Evolutionary conservation across 345 rosid species (phyloP), one percentile per base, ranked within the genome.

Genomic region (Brassica incana): DNA sequence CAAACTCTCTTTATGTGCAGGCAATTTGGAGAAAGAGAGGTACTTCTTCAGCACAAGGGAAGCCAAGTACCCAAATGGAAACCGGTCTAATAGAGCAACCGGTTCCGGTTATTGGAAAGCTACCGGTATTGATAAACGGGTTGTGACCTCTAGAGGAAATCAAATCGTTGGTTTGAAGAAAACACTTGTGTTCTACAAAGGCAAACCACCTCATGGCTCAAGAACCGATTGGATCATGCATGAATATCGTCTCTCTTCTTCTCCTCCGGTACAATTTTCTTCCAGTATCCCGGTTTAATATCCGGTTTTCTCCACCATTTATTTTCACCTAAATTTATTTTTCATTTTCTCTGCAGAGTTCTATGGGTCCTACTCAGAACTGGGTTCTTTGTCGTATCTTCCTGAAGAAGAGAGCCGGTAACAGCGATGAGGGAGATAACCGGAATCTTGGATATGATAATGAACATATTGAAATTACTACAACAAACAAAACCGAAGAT

Each of bases 151-250:
- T 69, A 87, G 86, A 81, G 88, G 90, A 27, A 84, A 83, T 61
- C 90, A 87, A 61, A 80, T 85, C 8, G 97, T 88, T 71, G 99
- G 99, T 29, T 85, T 93, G 89, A 95, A 95, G 87, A 95, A 95
- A 85, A 95, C 99, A 40, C 93, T 95, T 18, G 99, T 95, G 50
- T 95, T 95, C 66, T 95, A 91, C 74, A 87, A 89, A 83, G 99
- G 99, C 43, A 95, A 93, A 72, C 94, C 97, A 9, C 97, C 98
- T 2, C 87, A 82, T 52, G 99, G 98, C 5, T 40, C 86, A 0
- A 89, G 95, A 79, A 93, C 99, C 62, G 92, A 95, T 35, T 95
- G 99, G 99, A 85, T 95, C 83, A 95, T 95, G 99, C 99, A 95
- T 8, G 99, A 95, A 64, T 95, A 95, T 66, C 96, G 98, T 18